Evolutionary conservation across 768 basidiomycete species (phyloP), one percentile per base, ranked within the genome.

Genomic region (Rhodotorula paludigena): DNA sequence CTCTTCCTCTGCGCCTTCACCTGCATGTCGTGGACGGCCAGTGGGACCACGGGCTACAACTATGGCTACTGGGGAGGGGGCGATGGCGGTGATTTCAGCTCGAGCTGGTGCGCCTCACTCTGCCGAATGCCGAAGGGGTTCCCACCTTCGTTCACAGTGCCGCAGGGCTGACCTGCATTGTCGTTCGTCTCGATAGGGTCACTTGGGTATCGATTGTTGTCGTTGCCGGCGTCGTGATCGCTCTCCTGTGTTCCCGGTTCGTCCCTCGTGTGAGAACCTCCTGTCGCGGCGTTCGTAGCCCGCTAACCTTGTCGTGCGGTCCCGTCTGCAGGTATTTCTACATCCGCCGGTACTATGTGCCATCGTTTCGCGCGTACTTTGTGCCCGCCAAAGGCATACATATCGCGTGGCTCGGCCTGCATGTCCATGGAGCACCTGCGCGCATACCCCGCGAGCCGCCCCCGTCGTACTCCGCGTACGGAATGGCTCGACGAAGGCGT

Each of bases 361-460:
- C 64, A 0, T 39, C 54, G 20, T 14, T 63, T 11, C 69, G 69
- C 11, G 30, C 69, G 20, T 71, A 71, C 52, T 66, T 71, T 47
- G 6, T 71, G 56, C 69, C 69, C 15, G 28, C n/a, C 20, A 60
- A 51, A 33, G 68, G 68, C 23, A n/a, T 64, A 30, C 63, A 65
- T 51, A n/a, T 64, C 42, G 6, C 4, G 2, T 25, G n/a, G 8
- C 48, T 69, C n/a, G 20, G 38, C 15, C 15, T 71, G 25, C 64
- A 66, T 53, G 63, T 70, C 45, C 5, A 14, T 15, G 69, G 60
- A 21, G 45, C 69, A 8, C 69, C 69, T 0, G 14, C 28, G 0
- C 59, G 59, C 5, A 44, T n/a, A 8, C 57, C 41, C 1, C n/a
- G 44, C 36, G 41, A 53, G 36, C 44, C 49, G 0, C 45, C 54